phyloP scores from a whole-genome alignment of 1,284 basidiomycete species.

The Athelia sp. region DNA sequence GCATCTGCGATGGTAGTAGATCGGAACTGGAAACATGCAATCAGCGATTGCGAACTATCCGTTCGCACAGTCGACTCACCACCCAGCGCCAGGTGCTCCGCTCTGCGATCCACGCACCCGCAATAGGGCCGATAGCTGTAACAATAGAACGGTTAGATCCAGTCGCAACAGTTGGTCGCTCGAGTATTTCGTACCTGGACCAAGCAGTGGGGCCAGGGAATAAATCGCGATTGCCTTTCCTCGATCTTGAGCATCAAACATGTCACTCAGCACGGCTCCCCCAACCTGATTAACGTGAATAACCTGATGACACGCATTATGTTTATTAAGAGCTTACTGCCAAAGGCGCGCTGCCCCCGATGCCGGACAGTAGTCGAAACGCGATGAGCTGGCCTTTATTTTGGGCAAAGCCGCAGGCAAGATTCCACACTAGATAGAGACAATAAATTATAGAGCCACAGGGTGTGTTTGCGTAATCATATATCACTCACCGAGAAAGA shows the following conservation, averaged over 20 bases:
- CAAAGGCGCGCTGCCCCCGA: constrained; percentile 63
- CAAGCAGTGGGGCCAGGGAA: constrained; percentile 50
- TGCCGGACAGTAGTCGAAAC: constrained; percentile 61
- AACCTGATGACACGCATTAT: too few species aligned
- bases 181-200: constrained; percentile 5
- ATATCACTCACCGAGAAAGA: constrained; percentile 28
- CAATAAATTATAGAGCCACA: too few species aligned
- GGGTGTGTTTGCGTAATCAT: too few species aligned
- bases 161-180: too few species aligned
- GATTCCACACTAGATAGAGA: constrained; percentile 51
- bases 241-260: constrained; percentile 63
- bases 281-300: too few species aligned
- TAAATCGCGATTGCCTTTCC: constrained; percentile 67
- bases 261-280: constrained; percentile 67
- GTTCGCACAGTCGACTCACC: background rate
- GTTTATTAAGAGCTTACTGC: too few species aligned
- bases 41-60: too few species aligned
- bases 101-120: constrained; percentile 59
- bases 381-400: constrained; percentile 52
- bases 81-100: constrained; percentile 65
- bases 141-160: too few species aligned
- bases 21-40: constrained; percentile 37
- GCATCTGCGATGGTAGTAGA: constrained; percentile 53
- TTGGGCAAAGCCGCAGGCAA: constrained; percentile 61
- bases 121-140: constrained; percentile 60